phyloP scores from a whole-genome alignment of 495 filamentous ascomycete genomes.

The Viridothelium virens region DNA sequence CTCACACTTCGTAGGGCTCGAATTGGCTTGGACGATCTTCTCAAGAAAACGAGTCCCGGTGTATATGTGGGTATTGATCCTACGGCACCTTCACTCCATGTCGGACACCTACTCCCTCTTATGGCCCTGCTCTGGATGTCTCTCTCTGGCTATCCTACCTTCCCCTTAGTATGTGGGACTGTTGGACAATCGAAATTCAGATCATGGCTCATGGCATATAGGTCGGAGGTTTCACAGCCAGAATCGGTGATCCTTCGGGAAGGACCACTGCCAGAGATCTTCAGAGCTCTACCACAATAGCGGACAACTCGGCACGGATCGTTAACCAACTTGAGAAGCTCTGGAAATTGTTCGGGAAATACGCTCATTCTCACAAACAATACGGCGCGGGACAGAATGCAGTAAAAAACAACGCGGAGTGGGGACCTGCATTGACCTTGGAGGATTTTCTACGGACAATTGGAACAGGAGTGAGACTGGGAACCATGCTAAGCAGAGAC shows the following conservation, averaged over 20 bases:
- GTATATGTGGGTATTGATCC: slow-evolving; percentile 90
- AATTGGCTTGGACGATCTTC: slow-evolving; percentile 58
- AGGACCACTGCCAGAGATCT: slow-evolving; percentile 47
- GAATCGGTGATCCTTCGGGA: slow-evolving; percentile 79
- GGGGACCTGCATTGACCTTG: slow-evolving; percentile 57
- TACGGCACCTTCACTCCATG: slow-evolving; percentile 80
- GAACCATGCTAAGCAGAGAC: slow-evolving; percentile 80
- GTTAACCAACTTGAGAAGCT: slow-evolving; percentile 73
- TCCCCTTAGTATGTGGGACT: slow-evolving; percentile 52
- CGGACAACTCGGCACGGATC: slow-evolving; percentile 66
- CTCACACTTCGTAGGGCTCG: slow-evolving; percentile 42
- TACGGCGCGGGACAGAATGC: slow-evolving; percentile 10
- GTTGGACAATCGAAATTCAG: background rate
- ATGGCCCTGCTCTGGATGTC: slow-evolving; percentile 96
- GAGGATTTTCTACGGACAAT: slow-evolving; percentile 65
- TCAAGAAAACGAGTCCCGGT: slow-evolving; percentile 62
- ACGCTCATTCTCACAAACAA: slow-evolving; percentile 56
- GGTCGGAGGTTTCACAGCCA: slow-evolving; percentile 78
- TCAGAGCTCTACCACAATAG: slow-evolving; percentile 30
- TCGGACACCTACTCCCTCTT: slow-evolving; percentile 86
- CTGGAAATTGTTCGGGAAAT: slow-evolving; percentile 59
- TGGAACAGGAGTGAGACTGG: slow-evolving; percentile 64
- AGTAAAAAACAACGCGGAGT: slow-evolving; percentile 45
- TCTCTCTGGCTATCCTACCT: slow-evolving; percentile 66
- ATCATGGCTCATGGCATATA: slow-evolving; percentile 25